Evolutionary conservation across 2,329 filamentous ascomycete species (phyloP), one percentile per base, ranked within the genome.

Genomic region (Pseudonectria foliicola): DNA sequence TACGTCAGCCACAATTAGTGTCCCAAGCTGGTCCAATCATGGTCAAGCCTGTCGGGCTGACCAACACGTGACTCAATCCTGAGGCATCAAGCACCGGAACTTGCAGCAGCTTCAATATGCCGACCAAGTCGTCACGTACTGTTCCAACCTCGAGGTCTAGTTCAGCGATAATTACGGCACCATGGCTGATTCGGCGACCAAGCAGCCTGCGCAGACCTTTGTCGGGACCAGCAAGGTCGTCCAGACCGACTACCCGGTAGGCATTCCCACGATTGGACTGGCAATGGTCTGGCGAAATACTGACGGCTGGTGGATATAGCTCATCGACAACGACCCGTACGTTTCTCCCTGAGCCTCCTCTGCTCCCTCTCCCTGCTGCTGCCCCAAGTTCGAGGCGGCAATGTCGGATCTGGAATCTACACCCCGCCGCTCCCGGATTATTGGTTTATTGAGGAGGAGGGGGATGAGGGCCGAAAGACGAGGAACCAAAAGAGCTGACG

Each of bases 281-380:
- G 12, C 44, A 34, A 41, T 44, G n/a, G n/a, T n/a, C n/a, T 46
- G 45, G 21, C 30, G 26, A 35, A 40, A 44, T 44, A 53, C 50
- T 46, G 38, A 38, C 31, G 31, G 35, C 41, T 38, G 41, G 47
- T 46, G 39, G 44, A 56, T 56, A 50, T 67, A 98, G 92, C 84
- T 96, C 69, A 96, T 98, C 66, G 92, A 98, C 72, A 93, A 86
- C 70, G 92, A 98, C 67, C 92, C 92, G 89, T 95, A 89, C 38
- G 61, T 62, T 29, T 24, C 11, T 24, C 4, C 29, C 29, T 24
- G 14, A 29, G 25, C 27, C 13, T 6, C 15, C 23, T 37, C 32
- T 27, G 14, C 16, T 24, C 31, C 30, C 27, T 25, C 34, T 16
- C 13, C 23, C 37, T 15, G 33, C 27, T 35, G 18, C 32, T 12